Conservation (phyloP, 2,329 filamentous ascomycete genomes). For the Pyrenophora tritici-repentis region DNA sequence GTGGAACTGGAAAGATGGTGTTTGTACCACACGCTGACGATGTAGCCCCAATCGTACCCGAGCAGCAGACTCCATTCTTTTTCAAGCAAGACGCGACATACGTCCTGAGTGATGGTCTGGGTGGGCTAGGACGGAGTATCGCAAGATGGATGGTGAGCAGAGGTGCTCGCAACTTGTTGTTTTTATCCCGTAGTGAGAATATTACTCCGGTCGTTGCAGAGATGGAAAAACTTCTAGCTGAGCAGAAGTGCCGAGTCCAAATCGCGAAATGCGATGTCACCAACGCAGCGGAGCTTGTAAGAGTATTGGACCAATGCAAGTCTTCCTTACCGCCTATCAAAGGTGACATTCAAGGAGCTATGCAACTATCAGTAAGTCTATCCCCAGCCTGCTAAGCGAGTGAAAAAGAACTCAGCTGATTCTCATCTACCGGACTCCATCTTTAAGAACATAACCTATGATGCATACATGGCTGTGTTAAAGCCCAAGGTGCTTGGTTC, state of each 20-base stretch:
- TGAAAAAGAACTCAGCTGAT: background rate
- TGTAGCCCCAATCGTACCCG: constrained; percentile 1
- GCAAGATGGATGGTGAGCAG: constrained; percentile 18
- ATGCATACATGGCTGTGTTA: constrained; percentile 1
- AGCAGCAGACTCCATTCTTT: background rate
- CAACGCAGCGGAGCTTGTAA: background rate
- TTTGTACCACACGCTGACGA: constrained; percentile 20
- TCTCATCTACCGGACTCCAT: background rate
- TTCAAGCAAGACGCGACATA: constrained; percentile 18
- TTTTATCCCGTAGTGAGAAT: constrained; percentile 15
- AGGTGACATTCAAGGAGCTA: background rate
- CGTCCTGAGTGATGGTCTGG: constrained; percentile 24
- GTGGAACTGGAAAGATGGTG: constrained; percentile 44
- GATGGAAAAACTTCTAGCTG: background rate
- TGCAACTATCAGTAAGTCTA: constrained; percentile 1
- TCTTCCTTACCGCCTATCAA: background rate
- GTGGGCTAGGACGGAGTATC: constrained; percentile 27
- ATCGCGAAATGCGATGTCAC: background rate
- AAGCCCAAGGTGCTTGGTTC: constrained; percentile 39
- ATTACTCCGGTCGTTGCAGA: background rate
- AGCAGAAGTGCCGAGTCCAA: background rate
- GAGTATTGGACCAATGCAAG: background rate
- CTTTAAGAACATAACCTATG: constrained; percentile 13
- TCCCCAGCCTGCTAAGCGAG: background rate
- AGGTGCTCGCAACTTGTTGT: constrained; percentile 22